These are phyloP conservation scores for Blastomyces parvus DNA, from an alignment of 2,329 filamentous ascomycete species.

Conservation along the genomic window DNA sequence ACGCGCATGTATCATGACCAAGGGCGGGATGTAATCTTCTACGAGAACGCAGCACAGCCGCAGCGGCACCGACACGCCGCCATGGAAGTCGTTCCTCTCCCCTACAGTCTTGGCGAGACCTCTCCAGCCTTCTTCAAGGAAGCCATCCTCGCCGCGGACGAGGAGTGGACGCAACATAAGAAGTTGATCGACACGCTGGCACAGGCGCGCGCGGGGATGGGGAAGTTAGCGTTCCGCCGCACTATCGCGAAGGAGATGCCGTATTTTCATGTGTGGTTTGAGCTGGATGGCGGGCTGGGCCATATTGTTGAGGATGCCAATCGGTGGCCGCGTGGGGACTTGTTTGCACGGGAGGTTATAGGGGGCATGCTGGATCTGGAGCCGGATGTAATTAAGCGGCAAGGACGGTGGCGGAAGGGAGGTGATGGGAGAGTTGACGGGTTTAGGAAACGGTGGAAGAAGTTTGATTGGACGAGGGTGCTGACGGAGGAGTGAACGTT, in stretches of 20 bases:
- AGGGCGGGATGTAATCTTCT: slow-evolving; percentile 87
- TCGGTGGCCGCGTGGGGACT: slow-evolving; percentile 79
- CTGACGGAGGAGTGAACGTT: slow-evolving; percentile 40
- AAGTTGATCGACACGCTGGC: slow-evolving; percentile 80
- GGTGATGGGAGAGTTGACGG: slow-evolving; percentile 59
- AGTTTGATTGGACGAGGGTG: slow-evolving; percentile 79
- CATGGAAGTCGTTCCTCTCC: slow-evolving; percentile 76
- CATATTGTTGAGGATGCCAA: slow-evolving; percentile 82
- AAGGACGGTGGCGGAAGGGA: slow-evolving; percentile 70
- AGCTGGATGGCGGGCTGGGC: slow-evolving; percentile 79
- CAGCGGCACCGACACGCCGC: slow-evolving; percentile 72
- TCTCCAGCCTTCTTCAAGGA: slow-evolving; percentile 93
- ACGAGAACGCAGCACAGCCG: slow-evolving; percentile 86
- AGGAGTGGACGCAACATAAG: slow-evolving; percentile 92
- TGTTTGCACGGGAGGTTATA: slow-evolving; percentile 85
- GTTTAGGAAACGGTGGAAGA: slow-evolving; percentile 78
- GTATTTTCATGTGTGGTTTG: slow-evolving; percentile 97
- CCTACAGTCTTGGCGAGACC: slow-evolving; percentile 81
- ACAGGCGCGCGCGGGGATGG: slow-evolving; percentile 53
- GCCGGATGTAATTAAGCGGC: slow-evolving; percentile 75
- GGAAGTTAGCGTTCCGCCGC: slow-evolving; percentile 70
- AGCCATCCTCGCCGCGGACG: slow-evolving; percentile 76
- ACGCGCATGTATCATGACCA: slow-evolving; percentile 92
- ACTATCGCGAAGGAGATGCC: slow-evolving; percentile 91
- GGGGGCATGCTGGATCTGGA: slow-evolving; percentile 84